These are phyloP conservation scores for Medicago lupulina DNA, from an alignment of 306 rosid species.

Conservation along the genomic window DNA sequence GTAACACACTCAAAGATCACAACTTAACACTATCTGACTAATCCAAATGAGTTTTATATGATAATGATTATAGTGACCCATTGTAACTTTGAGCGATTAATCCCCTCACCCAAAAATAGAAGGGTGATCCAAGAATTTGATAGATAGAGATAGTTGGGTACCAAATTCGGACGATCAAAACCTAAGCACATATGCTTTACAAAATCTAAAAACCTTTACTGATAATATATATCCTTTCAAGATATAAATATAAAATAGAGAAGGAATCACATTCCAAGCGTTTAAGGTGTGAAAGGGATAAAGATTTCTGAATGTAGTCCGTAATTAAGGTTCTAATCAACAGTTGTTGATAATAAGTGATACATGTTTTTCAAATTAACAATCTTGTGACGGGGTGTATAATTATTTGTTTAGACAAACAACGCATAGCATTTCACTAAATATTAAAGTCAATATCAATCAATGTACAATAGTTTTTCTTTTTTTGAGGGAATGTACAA, in stretches of 20 bases:
- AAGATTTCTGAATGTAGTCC: background rate
- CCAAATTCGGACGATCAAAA: conserved; percentile 49
- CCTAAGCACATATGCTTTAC: conserved; percentile 37
- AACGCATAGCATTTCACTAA: background rate
- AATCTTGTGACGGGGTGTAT: background rate
- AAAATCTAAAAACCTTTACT: conserved; percentile 31
- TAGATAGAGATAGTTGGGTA: conserved; percentile 39
- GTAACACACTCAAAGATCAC: no score
- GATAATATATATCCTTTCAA: conserved; percentile 18
- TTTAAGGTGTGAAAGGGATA: conserved; percentile 38
- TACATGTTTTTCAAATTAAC: conserved; percentile 27
- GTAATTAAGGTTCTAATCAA: conserved; percentile 7
- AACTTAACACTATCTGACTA: no score
- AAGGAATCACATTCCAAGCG: conserved; percentile 47
- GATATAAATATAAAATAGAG: background rate
- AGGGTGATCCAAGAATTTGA: conserved; percentile 41
- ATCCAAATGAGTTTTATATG: no score
- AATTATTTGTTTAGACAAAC: background rate
- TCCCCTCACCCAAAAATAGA: conserved; percentile 37
- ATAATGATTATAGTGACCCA: conserved; percentile 26
- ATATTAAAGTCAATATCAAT: background rate
- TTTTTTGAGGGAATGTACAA: no score
- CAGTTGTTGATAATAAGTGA: background rate
- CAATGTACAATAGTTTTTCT: no score
- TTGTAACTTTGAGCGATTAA: background rate